Conservation (phyloP, 2,329 filamentous ascomycete genomes). For the Botrytis squamosa region DNA sequence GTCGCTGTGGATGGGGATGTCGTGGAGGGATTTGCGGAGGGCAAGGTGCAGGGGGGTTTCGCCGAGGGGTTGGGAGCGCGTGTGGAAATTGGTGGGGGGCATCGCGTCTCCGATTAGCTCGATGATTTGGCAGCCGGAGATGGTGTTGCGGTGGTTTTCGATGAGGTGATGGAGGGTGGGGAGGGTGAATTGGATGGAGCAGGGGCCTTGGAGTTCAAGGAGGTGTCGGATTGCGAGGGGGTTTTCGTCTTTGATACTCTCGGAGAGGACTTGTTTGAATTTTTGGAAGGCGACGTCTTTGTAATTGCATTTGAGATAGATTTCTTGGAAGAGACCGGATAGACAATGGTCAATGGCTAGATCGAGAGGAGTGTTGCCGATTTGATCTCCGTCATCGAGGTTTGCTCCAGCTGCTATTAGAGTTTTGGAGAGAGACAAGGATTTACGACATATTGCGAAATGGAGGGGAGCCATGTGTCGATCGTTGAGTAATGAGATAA, state of each 20-base stretch:
- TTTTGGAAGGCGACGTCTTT: not conserved
- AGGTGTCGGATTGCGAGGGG: not conserved
- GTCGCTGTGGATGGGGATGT: not conserved
- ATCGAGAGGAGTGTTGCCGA: not conserved
- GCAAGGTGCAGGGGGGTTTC: slow-evolving; percentile 15
- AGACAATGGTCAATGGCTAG: not conserved
- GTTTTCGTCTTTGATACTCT: not conserved
- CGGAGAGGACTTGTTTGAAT: slow-evolving; percentile 4
- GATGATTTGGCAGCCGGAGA: not conserved
- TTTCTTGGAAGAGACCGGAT: not conserved
- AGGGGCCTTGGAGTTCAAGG: not conserved
- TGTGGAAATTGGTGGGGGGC: not conserved
- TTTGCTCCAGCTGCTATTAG: slow-evolving; percentile 8
- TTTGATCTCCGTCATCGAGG: not conserved
- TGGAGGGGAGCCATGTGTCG: slow-evolving; percentile 8
- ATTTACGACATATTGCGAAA: not conserved
- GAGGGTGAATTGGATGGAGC: not conserved
- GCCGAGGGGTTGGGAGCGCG: not conserved
- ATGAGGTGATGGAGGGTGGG: slow-evolving; percentile 13
- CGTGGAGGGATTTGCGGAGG: not conserved
- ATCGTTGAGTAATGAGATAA: not conserved
- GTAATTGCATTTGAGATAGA: not conserved
- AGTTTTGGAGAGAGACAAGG: not conserved
- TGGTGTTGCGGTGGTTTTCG: not conserved
- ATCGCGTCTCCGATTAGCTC: not conserved